Conservation (phyloP, 2,329 filamentous ascomycete species). For the Pyrenophora seminiperda region DNA sequence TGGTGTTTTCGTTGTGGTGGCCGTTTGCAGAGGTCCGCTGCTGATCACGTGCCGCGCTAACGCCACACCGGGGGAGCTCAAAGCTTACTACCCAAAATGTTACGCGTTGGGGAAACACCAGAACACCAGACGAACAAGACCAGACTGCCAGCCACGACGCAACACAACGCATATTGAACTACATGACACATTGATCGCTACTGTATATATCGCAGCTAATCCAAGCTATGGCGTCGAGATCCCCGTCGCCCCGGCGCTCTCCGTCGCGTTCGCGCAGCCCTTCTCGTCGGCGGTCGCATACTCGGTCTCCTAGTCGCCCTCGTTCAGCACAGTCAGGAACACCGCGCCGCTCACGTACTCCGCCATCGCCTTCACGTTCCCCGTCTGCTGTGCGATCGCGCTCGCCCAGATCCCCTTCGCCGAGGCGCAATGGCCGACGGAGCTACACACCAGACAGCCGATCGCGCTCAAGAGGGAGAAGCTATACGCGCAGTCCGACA, state of each 20-base stretch:
- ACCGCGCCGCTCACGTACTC: conserved; percentile 46
- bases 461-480: conserved; percentile 41
- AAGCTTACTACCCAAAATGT: conserved; percentile 18
- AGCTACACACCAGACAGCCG: conserved; percentile 39
- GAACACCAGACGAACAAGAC: too few relatives aligned
- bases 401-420: conserved; percentile 28
- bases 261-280: conserved; percentile 42
- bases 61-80: conserved; percentile 8
- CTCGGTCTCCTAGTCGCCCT: conserved; percentile 34
- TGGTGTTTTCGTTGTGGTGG: neutral
- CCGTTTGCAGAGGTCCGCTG: conserved; percentile 9
- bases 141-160: too few relatives aligned
- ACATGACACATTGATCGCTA: neutral
- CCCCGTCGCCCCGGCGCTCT: conserved; percentile 31
- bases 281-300: conserved; percentile 51
- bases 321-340: conserved; percentile 36
- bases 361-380: conserved; percentile 45
- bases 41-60: conserved; percentile 23
- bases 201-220: neutral
- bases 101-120: conserved; percentile 18
- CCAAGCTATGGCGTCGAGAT: conserved; percentile 31
- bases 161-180: neutral
- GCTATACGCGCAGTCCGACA: conserved; percentile 43
- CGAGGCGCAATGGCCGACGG: conserved; percentile 46
- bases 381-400: conserved; percentile 43